Evolutionary conservation across 129 eudicot genomes (phyloP), one percentile per base, ranked within the genome.

Genomic region (Centrapalus pauciflorus): DNA sequence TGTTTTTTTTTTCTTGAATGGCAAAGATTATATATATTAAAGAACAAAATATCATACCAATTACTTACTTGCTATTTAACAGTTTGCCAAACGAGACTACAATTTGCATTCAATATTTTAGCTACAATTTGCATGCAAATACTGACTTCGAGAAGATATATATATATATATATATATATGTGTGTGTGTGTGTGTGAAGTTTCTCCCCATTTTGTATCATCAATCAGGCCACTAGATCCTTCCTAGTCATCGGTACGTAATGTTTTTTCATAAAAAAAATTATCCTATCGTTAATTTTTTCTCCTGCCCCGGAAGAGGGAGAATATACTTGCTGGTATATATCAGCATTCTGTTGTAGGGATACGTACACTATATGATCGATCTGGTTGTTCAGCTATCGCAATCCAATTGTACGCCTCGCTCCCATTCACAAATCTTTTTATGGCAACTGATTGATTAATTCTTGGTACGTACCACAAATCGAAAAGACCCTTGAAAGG

Each of bases 1-100:
- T 66, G 74, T 75, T 74, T 75, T 75, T n/a, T n/a, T n/a, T n/a
- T n/a, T n/a, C n/a, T n/a, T 57, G 62, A 57, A 29, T 32, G 45
- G 8, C 43, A 10, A n/a, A 25, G 33, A 34, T 59, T 26, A 51
- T 2, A 25, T 41, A 16, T 9, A 17, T 54, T 38, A 29, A 73
- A 55, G 0, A 54, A 55, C 57, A 51, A 8, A 48, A 6, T 23
- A 9, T 34, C 62, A 33, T n/a, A n/a, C 66, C 9, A 28, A n/a
- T n/a, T n/a, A n/a, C n/a, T 61, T 50, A 7, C 64, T 52, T 66
- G 65, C 21, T 52, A 25, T 37, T 73, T 35, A 19, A 16, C 19
- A 73, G 48, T 40, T 54, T 41, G 12, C 9, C 55, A 74, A 55
- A 32, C 21, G 43, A 34, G 52, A 55, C 40, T 30, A 55, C 33